Evolutionary conservation across 164 flowering plant genomes (phyloP).

Genomic region (Liquidambar formosana): DNA sequence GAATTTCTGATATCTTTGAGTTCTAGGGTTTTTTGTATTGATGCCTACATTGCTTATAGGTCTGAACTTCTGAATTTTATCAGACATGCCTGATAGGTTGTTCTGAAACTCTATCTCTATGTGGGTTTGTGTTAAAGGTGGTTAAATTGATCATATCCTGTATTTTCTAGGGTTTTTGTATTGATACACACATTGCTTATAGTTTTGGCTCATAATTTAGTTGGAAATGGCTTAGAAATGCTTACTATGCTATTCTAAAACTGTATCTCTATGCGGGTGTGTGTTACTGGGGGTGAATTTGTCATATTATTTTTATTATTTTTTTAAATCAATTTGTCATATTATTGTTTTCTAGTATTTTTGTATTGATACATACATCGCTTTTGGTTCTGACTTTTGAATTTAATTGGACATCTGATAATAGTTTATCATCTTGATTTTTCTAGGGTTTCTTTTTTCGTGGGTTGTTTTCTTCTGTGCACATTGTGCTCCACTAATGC

Average conservation of each 20-base stretch:
- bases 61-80: not conserved
- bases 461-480: conserved; percentile 2
- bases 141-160: not conserved
- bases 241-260: too few relatives aligned
- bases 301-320: too few relatives aligned
- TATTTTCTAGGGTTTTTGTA: too few relatives aligned
- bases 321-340: too few relatives aligned
- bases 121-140: not conserved
- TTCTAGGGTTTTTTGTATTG: not conserved
- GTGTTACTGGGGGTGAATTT: too few relatives aligned
- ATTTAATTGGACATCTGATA: not conserved
- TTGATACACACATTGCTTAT: too few relatives aligned
- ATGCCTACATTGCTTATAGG: not conserved
- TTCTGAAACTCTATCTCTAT: not conserved
- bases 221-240: too few relatives aligned
- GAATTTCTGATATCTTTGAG: not conserved
- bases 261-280: too few relatives aligned
- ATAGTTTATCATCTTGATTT: not conserved
- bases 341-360: not conserved
- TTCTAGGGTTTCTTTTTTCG: not conserved
- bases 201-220: too few relatives aligned
- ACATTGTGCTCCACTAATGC: conserved; percentile 47
- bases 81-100: not conserved
- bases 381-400: not conserved
- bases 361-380: not conserved